These are phyloP conservation scores for Ogataea parapolymorpha DNA, from an alignment of 805 yeast species.

Conservation along the genomic window DNA sequence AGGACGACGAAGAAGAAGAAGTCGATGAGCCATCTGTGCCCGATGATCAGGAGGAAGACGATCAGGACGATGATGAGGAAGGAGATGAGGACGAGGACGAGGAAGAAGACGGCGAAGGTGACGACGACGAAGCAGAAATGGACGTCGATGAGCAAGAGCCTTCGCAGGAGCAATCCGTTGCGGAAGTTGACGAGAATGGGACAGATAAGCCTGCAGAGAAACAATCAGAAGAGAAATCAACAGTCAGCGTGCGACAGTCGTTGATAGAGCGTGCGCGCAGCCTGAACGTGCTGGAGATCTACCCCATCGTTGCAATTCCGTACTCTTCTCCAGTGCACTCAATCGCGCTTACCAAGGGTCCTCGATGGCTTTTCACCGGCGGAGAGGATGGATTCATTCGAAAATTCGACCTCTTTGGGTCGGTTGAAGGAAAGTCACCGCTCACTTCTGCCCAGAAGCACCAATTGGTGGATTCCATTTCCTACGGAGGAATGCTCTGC, in stretches of 20 bases:
- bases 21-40: constrained; percentile 22
- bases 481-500: constrained; percentile 75
- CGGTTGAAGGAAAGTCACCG: constrained; percentile 83
- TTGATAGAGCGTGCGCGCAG: constrained; percentile 43
- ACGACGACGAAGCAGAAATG: constrained; percentile 17
- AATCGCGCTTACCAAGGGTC: constrained; percentile 71
- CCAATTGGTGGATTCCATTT: constrained; percentile 78
- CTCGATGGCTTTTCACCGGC: constrained; percentile 87
- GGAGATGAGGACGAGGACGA: constrained; percentile 14
- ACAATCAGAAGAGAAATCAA: not conserved
- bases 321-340: constrained; percentile 77
- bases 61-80: constrained; percentile 22
- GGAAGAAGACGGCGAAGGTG: constrained; percentile 23
- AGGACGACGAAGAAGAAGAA: constrained; percentile 22
- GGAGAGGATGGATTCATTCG: constrained; percentile 95
- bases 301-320: constrained; percentile 86
- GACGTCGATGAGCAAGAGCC: constrained; percentile 18
- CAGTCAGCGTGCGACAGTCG: constrained; percentile 12
- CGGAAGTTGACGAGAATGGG: not conserved
- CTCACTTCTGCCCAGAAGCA: constrained; percentile 90
- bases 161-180: not conserved
- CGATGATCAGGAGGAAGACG: constrained; percentile 11
- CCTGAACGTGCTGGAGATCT: constrained; percentile 62
- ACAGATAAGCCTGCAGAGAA: not conserved
- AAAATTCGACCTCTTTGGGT: constrained; percentile 79